These are phyloP conservation scores for Primulina eburnea DNA, from an alignment of 257 asterid species.

Conservation along the genomic window DNA sequence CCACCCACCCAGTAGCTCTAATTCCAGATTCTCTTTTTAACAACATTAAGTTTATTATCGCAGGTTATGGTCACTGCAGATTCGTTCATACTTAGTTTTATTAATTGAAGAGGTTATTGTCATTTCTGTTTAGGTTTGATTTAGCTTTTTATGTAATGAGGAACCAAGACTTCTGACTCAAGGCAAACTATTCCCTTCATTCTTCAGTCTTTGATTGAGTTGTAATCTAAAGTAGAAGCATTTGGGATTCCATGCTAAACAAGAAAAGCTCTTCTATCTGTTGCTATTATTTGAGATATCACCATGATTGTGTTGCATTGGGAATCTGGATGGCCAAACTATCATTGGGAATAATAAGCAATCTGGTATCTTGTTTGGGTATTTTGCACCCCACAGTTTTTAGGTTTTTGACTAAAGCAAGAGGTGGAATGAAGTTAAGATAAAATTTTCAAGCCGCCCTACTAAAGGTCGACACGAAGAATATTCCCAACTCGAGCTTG, in stretches of 20 bases:
- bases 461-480: too few species aligned
- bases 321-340: too few species aligned
- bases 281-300: background rate
- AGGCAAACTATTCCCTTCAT: background rate
- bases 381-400: background rate
- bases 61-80: conserved; percentile 82
- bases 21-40: background rate
- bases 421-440: too few species aligned
- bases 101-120: conserved; percentile 10
- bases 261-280: background rate
- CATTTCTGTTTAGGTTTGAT: background rate
- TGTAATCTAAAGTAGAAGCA: background rate
- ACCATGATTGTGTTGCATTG: too few species aligned
- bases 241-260: conserved; percentile 21
- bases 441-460: too few species aligned
- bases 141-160: conserved; percentile 6
- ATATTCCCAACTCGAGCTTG: too few species aligned
- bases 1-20: background rate
- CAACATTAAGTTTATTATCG: conserved; percentile 22
- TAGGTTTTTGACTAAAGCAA: background rate
- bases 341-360: too few species aligned
- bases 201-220: conserved; percentile 12
- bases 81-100: conserved; percentile 44
- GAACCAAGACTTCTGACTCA: conserved; percentile 10
- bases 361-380: background rate